phyloP scores from a whole-genome alignment of 129 eudicot species.

The Centella asiatica region DNA sequence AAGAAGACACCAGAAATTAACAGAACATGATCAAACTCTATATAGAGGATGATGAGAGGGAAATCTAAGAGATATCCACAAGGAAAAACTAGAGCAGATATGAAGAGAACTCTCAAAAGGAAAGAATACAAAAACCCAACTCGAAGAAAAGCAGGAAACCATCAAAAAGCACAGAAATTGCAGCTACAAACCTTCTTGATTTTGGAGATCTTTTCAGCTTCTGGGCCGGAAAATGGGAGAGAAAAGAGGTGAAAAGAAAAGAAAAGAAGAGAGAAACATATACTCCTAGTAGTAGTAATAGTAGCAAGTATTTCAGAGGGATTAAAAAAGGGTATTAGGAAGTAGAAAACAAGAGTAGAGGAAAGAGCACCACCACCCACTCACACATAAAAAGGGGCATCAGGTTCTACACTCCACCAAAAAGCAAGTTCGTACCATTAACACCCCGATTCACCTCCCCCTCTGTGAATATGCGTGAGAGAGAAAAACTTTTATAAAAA shows the following conservation, averaged over 20 bases:
- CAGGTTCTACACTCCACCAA: slow-evolving; percentile 22
- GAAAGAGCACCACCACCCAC: slow-evolving; percentile 54
- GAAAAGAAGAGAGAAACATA: background rate
- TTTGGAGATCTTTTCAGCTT: background rate
- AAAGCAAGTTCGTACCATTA: slow-evolving; percentile 18
- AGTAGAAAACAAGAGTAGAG: slow-evolving; percentile 19
- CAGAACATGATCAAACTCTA: background rate
- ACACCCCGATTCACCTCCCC: background rate
- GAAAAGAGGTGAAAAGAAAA: background rate
- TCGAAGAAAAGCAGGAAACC: too few species aligned
- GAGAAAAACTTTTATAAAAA: background rate
- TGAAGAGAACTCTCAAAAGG: background rate
- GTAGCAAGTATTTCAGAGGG: background rate
- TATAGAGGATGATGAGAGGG: too few species aligned
- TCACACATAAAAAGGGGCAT: slow-evolving; percentile 62
- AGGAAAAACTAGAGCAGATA: background rate
- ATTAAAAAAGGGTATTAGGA: too few species aligned
- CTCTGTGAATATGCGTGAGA: slow-evolving; percentile 11
- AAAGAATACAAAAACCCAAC: background rate
- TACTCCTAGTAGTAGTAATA: background rate
- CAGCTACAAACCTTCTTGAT: background rate
- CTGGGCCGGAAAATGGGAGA: slow-evolving; percentile 22
- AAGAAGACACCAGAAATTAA: background rate
- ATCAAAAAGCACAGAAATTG: background rate
- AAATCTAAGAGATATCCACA: background rate